phyloP scores from a whole-genome alignment of 169 alveolate species.

The Eimeria acervulina region DNA sequence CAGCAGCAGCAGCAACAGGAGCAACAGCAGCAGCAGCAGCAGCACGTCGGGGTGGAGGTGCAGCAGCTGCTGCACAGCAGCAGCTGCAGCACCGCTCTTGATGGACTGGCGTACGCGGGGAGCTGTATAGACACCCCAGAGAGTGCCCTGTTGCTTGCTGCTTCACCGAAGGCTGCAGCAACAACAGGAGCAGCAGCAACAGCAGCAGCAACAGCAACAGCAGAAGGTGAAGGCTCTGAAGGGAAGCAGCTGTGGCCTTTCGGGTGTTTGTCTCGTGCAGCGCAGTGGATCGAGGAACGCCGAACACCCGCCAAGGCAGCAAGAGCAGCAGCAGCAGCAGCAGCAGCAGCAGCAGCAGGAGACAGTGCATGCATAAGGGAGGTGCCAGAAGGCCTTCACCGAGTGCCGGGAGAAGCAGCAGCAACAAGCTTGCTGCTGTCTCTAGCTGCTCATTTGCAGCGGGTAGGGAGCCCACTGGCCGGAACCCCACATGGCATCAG shows the following conservation, averaged over 20 bases:
- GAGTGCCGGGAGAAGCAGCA: conserved; percentile 18
- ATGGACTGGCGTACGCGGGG: not conserved
- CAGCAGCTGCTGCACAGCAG: conserved; percentile 2
- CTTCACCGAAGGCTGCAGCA: not conserved
- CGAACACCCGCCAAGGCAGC: not conserved
- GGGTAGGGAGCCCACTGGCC: not conserved
- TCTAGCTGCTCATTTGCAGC: conserved; percentile 32
- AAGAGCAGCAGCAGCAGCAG: not conserved
- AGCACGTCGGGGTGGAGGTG: not conserved
- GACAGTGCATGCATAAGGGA: conserved; percentile 10
- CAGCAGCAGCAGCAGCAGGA: conserved; percentile 14
- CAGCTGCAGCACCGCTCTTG: conserved; percentile 16
- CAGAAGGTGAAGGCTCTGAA: not conserved
- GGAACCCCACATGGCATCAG: not conserved
- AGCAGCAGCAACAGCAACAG: not conserved
- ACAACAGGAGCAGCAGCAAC: not conserved
- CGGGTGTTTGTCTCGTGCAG: conserved; percentile 47
- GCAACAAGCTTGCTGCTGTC: conserved; percentile 32
- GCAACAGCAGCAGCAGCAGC: conserved; percentile 32
- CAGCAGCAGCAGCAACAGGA: not conserved
- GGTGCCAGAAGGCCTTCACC: conserved; percentile 5
- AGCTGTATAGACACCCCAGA: not conserved
- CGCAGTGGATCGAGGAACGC: conserved; percentile 35
- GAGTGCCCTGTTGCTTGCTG: not conserved
- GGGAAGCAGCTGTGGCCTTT: not conserved